Conservation (phyloP, 306 rosid genomes). For the Acacia acuminata region DNA sequence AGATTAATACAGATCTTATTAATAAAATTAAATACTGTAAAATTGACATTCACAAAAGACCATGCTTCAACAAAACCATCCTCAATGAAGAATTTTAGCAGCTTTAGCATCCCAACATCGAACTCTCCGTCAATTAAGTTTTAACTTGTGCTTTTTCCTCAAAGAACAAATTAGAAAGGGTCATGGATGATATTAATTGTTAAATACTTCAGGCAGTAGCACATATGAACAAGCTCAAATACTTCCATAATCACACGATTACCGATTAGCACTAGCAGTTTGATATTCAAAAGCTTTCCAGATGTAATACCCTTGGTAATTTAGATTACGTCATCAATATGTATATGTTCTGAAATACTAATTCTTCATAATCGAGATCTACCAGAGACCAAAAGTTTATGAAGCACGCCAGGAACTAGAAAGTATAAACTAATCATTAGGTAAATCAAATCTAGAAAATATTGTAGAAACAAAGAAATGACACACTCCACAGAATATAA, state of each 20-base stretch:
- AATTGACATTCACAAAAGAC: background rate
- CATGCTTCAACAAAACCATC: background rate
- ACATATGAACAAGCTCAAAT: background rate
- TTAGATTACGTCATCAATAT: background rate
- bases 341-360: background rate
- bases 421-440: too few species aligned
- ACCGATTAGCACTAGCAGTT: background rate
- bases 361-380: too few species aligned
- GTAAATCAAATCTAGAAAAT: too few species aligned
- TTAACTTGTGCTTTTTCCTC: background rate
- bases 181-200: background rate
- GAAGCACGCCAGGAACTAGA: too few species aligned
- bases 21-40: background rate
- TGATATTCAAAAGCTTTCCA: background rate
- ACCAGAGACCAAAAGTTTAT: too few species aligned
- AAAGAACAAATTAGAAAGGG: background rate
- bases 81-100: background rate
- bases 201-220: background rate
- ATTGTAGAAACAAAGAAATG: too few species aligned
- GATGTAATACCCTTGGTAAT: background rate
- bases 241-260: background rate
- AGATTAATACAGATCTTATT: background rate
- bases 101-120: background rate
- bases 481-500: too few species aligned
- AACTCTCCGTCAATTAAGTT: background rate